Evolutionary conservation across 495 filamentous ascomycete species (phyloP).

Genomic region (Hypoxylon fuscum): DNA sequence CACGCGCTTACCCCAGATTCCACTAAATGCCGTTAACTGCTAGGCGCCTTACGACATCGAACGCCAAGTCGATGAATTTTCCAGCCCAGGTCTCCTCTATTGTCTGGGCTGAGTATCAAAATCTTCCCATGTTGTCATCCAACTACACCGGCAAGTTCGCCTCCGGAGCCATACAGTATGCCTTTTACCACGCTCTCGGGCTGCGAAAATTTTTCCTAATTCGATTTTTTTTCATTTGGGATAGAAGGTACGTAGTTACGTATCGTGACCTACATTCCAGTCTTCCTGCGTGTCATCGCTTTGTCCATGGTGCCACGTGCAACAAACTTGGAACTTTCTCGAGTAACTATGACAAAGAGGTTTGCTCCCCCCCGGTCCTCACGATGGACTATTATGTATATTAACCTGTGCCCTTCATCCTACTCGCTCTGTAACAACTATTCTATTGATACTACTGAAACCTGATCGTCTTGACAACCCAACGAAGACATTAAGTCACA

Average conservation of each 20-base stretch:
- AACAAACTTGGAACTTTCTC: conserved; percentile 31
- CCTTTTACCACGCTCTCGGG: conserved; percentile 21
- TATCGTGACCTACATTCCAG: conserved; percentile 33
- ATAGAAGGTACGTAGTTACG: conserved; percentile 31
- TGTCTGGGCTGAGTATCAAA: background rate
- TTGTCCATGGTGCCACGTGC: conserved; percentile 26
- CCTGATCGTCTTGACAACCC: conserved; percentile 3
- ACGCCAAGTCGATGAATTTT: conserved; percentile 34
- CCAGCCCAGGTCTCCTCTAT: conserved; percentile 13
- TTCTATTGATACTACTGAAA: conserved; percentile 16
- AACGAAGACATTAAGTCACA: conserved; percentile 2
- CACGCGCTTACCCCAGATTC: conserved; percentile 47
- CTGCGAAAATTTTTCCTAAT: conserved; percentile 33
- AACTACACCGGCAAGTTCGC: conserved; percentile 20
- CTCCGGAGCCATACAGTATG: conserved; percentile 6
- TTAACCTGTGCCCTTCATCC: conserved; percentile 27
- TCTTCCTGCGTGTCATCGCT: conserved; percentile 4
- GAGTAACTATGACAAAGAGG: conserved; percentile 46
- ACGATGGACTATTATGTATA: conserved; percentile 34
- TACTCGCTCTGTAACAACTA: conserved; percentile 2
- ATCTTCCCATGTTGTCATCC: conserved; percentile 26
- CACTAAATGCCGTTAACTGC: conserved; percentile 45
- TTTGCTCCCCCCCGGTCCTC: conserved; percentile 32
- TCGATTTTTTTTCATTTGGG: conserved; percentile 14
- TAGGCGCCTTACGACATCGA: conserved; percentile 35